These are phyloP conservation scores for Huntiella bhutanensis DNA, from an alignment of 2,329 filamentous ascomycete species.

Conservation along the genomic window DNA sequence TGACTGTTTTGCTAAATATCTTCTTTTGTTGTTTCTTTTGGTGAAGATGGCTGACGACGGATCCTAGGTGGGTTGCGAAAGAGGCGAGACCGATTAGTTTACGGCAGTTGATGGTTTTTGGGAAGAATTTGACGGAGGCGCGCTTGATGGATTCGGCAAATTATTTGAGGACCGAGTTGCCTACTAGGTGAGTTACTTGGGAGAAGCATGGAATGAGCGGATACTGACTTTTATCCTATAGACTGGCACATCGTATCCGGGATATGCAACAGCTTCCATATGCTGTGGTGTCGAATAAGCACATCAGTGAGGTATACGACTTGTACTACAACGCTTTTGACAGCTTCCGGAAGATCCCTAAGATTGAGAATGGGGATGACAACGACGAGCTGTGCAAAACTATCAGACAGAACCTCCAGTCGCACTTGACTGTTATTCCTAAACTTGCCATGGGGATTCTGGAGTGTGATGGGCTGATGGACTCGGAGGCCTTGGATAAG, in stretches of 20 bases:
- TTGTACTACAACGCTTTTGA: slow-evolving; percentile 97
- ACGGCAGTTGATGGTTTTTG: slow-evolving; percentile 92
- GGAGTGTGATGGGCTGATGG: slow-evolving; percentile 71
- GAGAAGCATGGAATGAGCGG: neutral
- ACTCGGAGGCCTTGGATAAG: slow-evolving; percentile 61
- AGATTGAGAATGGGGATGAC: slow-evolving; percentile 70
- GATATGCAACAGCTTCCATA: slow-evolving; percentile 96
- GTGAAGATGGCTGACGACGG: slow-evolving; percentile 13
- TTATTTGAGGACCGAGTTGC: slow-evolving; percentile 89
- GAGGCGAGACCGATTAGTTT: slow-evolving; percentile 91
- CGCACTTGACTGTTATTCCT: slow-evolving; percentile 85
- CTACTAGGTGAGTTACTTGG: slow-evolving; percentile 41
- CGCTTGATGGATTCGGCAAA: slow-evolving; percentile 88
- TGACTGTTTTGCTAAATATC: neutral
- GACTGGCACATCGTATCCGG: slow-evolving; percentile 79
- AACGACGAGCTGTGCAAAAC: slow-evolving; percentile 75
- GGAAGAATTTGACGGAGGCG: slow-evolving; percentile 74
- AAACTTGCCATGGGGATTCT: slow-evolving; percentile 86
- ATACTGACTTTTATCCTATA: slow-evolving; percentile 18
- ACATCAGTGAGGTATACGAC: slow-evolving; percentile 90
- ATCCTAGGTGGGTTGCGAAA: slow-evolving; percentile 67
- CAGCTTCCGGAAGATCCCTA: slow-evolving; percentile 61
- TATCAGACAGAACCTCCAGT: slow-evolving; percentile 59
- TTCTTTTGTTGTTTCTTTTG: neutral
- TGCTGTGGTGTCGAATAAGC: slow-evolving; percentile 83